These are phyloP conservation scores for Plasmodium reichenowi DNA, from an alignment of 169 alveolate genomes.

Conservation along the genomic window DNA sequence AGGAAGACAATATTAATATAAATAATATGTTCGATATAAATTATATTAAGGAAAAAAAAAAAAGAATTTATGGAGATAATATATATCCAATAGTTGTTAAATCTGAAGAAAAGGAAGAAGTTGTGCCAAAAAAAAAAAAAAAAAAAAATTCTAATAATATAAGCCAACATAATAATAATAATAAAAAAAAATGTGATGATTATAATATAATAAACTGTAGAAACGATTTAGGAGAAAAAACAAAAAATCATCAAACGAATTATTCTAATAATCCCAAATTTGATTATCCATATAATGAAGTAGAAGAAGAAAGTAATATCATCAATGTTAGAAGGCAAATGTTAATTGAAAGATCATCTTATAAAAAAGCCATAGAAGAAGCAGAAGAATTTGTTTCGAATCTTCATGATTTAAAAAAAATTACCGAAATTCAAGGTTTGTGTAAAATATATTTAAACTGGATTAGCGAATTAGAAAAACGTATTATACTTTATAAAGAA, in stretches of 20 bases:
- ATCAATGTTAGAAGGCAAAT: constrained; percentile 81
- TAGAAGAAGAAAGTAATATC: not conserved
- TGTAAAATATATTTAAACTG: constrained; percentile 69
- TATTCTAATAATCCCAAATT: not conserved
- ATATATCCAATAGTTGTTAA: constrained; percentile 79
- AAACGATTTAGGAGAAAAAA: not conserved
- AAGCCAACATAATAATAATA: not conserved
- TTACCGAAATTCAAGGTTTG: constrained; percentile 69
- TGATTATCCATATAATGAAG: not conserved
- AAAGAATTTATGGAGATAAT: constrained; percentile 77
- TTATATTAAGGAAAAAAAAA: constrained; percentile 80
- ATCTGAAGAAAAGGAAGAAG: not conserved
- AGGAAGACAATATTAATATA: constrained; percentile 3
- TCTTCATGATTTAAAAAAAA: constrained; percentile 54
- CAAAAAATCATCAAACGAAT: constrained; percentile 7
- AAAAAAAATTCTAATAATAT: not conserved
- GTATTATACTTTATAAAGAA: constrained; percentile 42
- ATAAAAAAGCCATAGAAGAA: constrained; percentile 72
- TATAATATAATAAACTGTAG: no score
- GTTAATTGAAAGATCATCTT: constrained; percentile 78
- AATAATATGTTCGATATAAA: constrained; percentile 78
- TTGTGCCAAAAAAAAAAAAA: no score
- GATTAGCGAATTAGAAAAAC: constrained; percentile 65
- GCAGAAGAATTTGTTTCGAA: constrained; percentile 76
- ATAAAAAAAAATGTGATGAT: no score